Evolutionary conservation across 148 eudicot species (phyloP).

Genomic region (Camellia japonica): DNA sequence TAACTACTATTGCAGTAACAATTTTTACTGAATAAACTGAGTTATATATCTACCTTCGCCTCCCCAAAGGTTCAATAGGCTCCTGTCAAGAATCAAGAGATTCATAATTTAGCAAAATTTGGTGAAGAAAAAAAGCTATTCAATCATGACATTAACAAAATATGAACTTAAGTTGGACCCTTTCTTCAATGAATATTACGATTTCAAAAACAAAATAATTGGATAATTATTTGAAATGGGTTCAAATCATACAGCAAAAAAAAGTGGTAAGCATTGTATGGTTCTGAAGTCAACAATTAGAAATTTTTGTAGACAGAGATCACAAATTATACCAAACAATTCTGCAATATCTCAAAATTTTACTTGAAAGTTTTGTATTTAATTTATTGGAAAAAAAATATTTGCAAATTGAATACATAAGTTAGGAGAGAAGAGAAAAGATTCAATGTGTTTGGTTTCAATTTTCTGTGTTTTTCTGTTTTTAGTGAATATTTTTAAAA

Average conservation of each 20-base stretch:
- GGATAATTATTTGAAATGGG: neutral
- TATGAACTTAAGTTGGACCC: neutral
- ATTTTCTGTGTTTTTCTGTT: too few species aligned
- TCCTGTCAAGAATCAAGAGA: conserved; percentile 30
- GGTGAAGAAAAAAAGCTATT: neutral
- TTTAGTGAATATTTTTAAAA: too few species aligned
- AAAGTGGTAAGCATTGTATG: neutral
- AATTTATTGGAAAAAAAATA: too few species aligned
- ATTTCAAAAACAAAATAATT: neutral
- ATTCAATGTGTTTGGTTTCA: too few species aligned
- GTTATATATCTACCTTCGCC: conserved; percentile 40
- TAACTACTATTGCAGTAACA: neutral
- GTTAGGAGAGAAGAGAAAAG: too few species aligned
- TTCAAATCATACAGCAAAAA: neutral
- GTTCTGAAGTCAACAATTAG: neutral
- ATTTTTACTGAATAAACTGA: neutral
- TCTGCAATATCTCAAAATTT: too few species aligned
- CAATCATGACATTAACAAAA: neutral
- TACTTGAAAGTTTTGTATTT: too few species aligned
- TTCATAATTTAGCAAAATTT: neutral
- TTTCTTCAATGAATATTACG: neutral
- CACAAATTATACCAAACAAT: too few species aligned
- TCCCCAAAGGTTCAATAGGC: conserved; percentile 38
- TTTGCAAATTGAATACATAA: too few species aligned
- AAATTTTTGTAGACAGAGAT: too few species aligned